phyloP scores from a whole-genome alignment of 2,329 filamentous ascomycete genomes.

The Cadophora luteo-olivacea region DNA sequence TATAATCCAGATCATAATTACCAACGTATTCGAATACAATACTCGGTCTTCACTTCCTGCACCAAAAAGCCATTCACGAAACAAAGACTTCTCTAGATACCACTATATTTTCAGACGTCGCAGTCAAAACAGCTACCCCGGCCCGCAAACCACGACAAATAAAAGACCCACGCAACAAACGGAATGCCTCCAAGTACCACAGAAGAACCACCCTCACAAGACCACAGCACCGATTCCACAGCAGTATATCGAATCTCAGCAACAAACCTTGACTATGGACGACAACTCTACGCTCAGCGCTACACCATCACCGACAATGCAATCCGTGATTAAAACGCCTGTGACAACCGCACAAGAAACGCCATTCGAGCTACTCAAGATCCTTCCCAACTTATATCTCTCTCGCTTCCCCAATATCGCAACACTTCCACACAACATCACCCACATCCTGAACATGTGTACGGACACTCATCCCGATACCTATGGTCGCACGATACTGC shows the following conservation, averaged over 20 bases:
- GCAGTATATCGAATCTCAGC: not conserved
- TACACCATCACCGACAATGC: not conserved
- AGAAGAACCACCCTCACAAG: too few species aligned
- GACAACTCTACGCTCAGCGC: not conserved
- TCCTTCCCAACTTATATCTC: not conserved
- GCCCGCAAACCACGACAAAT: too few species aligned
- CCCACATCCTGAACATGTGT: not conserved
- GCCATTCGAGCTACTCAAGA: not conserved
- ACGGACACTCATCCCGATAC: not conserved
- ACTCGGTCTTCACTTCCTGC: too few species aligned
- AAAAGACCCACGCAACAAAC: too few species aligned
- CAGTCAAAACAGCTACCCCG: too few species aligned
- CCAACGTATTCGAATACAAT: too few species aligned
- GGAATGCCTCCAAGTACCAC: too few species aligned
- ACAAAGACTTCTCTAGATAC: too few species aligned
- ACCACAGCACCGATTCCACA: not conserved
- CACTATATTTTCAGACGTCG: too few species aligned
- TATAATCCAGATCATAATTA: too few species aligned
- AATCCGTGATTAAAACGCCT: not conserved
- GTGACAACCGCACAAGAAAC: too few species aligned
- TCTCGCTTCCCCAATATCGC: not conserved
- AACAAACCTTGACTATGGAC: not conserved
- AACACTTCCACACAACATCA: not conserved
- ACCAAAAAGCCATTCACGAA: too few species aligned
- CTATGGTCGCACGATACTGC: not conserved